Base-by-base conservation (phyloP, 441 rosid species). In the Hura crepitans region DNA sequence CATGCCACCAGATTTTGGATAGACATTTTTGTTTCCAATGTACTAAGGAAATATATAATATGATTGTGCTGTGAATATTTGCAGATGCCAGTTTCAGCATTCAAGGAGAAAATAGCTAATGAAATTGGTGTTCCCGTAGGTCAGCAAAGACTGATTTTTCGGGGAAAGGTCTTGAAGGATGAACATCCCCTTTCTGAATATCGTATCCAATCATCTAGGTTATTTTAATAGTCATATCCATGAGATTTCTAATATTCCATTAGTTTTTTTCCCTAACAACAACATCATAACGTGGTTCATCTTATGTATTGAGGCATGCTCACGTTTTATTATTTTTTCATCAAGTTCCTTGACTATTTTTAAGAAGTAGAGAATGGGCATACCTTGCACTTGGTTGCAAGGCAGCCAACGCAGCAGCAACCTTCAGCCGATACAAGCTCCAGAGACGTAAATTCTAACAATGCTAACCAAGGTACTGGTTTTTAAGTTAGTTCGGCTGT, bases 341-440 rank as follows among this genome's bases (percentile, higher is more conserved):
- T 42, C 25, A 5, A 18, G 72, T 69, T 69, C 82, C 90, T 86
- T 89, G 65, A 92, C 89, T 46, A 35, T 42, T 66, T 77, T 70
- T 75, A 95, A 53, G 99, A 92, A 77, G 85, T 95, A 84, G 97
- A 95, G 79, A 90, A 81, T 86, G 97, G 99, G 28, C 89, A 95
- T 77, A 90, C 97, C 61, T 79, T 95, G 78, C 99, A 95, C 75
- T 80, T 95, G 81, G 90, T 95, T 77, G 85, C 78, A 72, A 92
- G 99, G 84, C 97, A 87, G 81, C 88, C 87, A 67, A 59, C 84
- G 23, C 90, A 84, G 71, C 66, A 90, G 42, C 86, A 70, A 53
- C 78, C 90, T 69, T 78, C 93, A 15, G 77, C 86, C 69, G 87
- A 76, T 70, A 72, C 88, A 3, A 81, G 87, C 78, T 76, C 83